Percentiles rank a stretch among this genome's conserved stretches.
Conservation (phyloP, 495 filamentous ascomycete species). For the Talaromyces proteolyticus region DNA sequence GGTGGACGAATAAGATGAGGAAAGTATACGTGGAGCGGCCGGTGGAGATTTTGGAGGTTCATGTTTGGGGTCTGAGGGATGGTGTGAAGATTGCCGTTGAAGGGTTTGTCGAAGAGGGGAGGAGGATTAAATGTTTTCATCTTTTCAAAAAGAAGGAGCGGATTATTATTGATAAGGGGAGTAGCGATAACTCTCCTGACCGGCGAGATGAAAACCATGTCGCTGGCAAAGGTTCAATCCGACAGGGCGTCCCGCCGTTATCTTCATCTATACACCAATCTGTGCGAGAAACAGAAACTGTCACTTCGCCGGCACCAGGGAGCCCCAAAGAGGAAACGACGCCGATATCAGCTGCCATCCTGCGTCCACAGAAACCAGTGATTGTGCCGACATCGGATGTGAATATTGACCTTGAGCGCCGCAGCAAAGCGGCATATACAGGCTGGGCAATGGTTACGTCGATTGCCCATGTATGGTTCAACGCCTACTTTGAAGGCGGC, state of each 20-base stretch:
- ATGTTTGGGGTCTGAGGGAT: conserved; percentile 82
- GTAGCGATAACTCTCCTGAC: not conserved
- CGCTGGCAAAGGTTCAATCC: not conserved
- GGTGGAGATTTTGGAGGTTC: conserved; percentile 82
- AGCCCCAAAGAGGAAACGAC: not conserved
- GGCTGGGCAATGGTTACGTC: conserved; percentile 86
- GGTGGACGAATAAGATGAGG: conserved; percentile 63
- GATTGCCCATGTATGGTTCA: conserved; percentile 95
- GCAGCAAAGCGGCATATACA: conserved; percentile 65
- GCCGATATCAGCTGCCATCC: conserved; percentile 55
- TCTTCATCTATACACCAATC: not conserved
- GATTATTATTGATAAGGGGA: conserved; percentile 55
- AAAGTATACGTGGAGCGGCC: conserved; percentile 80
- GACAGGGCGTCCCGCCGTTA: not conserved
- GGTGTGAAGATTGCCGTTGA: conserved; percentile 85
- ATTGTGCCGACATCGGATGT: conserved; percentile 75
- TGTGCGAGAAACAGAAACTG: not conserved
- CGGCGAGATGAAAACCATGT: not conserved
- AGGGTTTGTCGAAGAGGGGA: conserved; percentile 81
- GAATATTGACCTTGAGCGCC: conserved; percentile 82
- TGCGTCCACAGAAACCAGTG: conserved; percentile 61
- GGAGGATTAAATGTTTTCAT: conserved; percentile 78
- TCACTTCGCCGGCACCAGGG: not conserved
- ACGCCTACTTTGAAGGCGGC: conserved; percentile 84
- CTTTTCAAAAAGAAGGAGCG: conserved; percentile 70